phyloP scores from a whole-genome alignment of 352 stramenopile genomes.

The Pythium folliculosum region DNA sequence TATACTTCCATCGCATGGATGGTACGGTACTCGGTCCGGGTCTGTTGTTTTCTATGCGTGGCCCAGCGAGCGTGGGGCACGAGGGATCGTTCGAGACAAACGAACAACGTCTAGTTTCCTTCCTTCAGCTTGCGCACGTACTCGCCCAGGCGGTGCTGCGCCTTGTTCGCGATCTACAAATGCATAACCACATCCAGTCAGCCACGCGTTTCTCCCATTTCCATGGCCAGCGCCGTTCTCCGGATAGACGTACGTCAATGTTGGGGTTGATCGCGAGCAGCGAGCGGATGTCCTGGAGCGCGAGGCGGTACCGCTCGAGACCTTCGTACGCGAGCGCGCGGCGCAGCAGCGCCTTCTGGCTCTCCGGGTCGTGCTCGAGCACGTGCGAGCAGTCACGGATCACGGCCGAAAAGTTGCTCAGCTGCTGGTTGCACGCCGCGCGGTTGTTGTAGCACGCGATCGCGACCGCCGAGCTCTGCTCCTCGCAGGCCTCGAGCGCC shows the following conservation, averaged over 20 bases:
- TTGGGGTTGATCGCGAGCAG: slow-evolving; percentile 87
- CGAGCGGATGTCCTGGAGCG: slow-evolving; percentile 85
- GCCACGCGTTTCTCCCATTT: too few relatives aligned
- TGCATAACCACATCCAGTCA: background rate
- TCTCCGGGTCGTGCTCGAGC: slow-evolving; percentile 92
- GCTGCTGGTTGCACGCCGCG: slow-evolving; percentile 96
- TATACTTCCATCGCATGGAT: too few relatives aligned
- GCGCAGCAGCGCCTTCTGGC: slow-evolving; percentile 95
- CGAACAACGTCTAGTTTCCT: slow-evolving; percentile 58
- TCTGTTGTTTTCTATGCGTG: too few relatives aligned
- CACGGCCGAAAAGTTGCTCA: slow-evolving; percentile 95
- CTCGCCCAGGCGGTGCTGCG: slow-evolving; percentile 87
- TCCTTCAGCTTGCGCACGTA: slow-evolving; percentile 88
- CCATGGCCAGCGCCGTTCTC: background rate
- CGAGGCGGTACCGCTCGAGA: slow-evolving; percentile 92
- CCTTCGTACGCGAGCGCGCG: slow-evolving; percentile 95
- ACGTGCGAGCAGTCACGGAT: slow-evolving; percentile 95
- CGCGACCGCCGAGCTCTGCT: slow-evolving; percentile 75
- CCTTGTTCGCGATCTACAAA: slow-evolving; percentile 83
- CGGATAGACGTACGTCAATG: slow-evolving; percentile 59
- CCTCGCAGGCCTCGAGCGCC: slow-evolving; percentile 85
- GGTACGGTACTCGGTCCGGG: too few relatives aligned
- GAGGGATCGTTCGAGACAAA: too few relatives aligned
- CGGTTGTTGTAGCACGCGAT: slow-evolving; percentile 96
- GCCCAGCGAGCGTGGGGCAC: too few relatives aligned